Base-by-base conservation (phyloP, 1,284 basidiomycete species). In the Rhodotorula sp. region DNA sequence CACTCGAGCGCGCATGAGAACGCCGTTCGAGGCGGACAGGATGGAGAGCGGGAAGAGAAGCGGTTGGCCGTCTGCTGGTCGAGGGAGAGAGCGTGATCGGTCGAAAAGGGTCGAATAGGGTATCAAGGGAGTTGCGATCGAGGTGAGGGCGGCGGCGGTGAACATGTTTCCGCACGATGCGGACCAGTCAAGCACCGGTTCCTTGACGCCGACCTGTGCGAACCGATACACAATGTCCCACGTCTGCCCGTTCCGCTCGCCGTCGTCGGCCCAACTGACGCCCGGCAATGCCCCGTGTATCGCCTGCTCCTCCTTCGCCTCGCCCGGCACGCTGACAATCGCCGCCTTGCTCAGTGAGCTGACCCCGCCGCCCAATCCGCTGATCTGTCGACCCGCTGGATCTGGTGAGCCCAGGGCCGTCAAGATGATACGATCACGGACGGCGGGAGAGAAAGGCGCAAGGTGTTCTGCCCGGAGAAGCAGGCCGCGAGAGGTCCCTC, bases 201-300 rank as follows among this genome's bases (percentile, higher is more conserved):
- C 53, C 3, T 55, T 46, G 2, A 74, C 64, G 5, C 72, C 68
- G 17, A 74, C 70, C 51, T 75, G 74, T 4, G 67, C 69, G 24
- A 72, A 75, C 3, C 74, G 72, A 36, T 74, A 75, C 17, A 74
- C 68, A 11, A 75, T 11, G n/a, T 75, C 74, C 59, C 62, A 75
- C 19, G 36, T 20, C 10, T 63, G 24, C 9, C 71, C 69, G 20
- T 52, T 22, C 3, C 57, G 46, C 13, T 32, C 15, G 1, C 71
- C 74, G 24, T 67, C 66, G 47, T 75, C 74, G 6, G 72, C 72
- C 74, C 74, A 75, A 3, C 11, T 1, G 3, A 66, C 62, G 13
- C 74, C 74, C 0, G 72, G 72, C 22, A 75, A 52, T 4, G 15
- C 0, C 6, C 72, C 70, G 19, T 10, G 39, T 11, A 20, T 27